A percentile compares a stretch with the other conserved stretches of the same genome.
Evolutionary conservation across 371 early-diverging fungal species (phyloP).

Genomic region (Actinomortierella wolfii): DNA sequence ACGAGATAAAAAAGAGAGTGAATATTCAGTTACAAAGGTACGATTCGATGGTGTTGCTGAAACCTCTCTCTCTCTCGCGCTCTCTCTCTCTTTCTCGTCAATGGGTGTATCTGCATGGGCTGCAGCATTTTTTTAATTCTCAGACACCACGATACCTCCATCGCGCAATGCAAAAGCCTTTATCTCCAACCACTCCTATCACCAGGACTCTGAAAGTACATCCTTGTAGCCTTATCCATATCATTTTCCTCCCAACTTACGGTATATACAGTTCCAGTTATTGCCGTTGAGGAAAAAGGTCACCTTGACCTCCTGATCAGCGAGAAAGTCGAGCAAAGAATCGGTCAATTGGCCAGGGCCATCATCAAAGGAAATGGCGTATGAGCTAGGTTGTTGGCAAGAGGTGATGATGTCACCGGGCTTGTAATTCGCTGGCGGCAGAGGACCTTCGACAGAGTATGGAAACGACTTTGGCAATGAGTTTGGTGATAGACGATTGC

Average conservation of each 20-base stretch:
- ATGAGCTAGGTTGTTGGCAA: constrained; percentile 49
- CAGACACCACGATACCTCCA: too few relatives aligned
- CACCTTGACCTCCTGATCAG: constrained; percentile 47
- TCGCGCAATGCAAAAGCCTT: too few relatives aligned
- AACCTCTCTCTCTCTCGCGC: too few relatives aligned
- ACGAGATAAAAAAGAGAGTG: not conserved
- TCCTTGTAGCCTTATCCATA: too few relatives aligned
- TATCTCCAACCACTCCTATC: too few relatives aligned
- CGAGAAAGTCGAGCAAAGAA: constrained; percentile 47
- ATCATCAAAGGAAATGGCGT: constrained; percentile 65
- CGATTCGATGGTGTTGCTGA: not conserved
- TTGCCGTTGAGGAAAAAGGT: constrained; percentile 68
- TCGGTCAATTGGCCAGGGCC: constrained; percentile 55
- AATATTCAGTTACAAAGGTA: not conserved
- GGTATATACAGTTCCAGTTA: constrained; percentile 49
- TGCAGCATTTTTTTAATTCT: too few relatives aligned
- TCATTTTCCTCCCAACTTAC: too few relatives aligned
- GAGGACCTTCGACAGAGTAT: constrained; percentile 19
- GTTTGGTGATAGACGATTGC: too few relatives aligned
- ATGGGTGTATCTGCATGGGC: too few relatives aligned
- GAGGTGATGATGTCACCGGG: constrained; percentile 22
- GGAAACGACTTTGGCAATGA: constrained; percentile 11
- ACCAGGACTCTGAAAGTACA: too few relatives aligned
- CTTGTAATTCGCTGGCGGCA: constrained; percentile 14
- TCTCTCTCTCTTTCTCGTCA: too few relatives aligned